Evolutionary conservation across 2,329 filamentous ascomycete genomes (phyloP), one percentile per base, ranked within the genome.

Genomic region (Xylaria digitata): DNA sequence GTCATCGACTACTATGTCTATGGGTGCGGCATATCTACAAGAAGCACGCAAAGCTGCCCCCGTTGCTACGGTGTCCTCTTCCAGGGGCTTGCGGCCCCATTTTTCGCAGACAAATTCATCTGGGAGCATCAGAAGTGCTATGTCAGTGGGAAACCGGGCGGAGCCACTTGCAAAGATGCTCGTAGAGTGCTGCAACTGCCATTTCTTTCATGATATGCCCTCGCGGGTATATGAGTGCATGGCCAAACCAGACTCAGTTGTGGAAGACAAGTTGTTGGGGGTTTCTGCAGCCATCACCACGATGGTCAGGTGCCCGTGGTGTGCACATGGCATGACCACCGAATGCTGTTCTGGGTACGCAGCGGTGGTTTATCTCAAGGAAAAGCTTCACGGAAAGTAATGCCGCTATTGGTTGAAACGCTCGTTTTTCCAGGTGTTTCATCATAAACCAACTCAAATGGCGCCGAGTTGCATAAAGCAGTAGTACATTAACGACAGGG

Each of bases 261-360:
- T 89, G 13, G 82, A 83, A 60, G 84, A 86, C 55, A 81, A 81
- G 61, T 77, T 79, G 34, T 77, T 84, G 6, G 86, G 86, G 0
- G 86, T 88, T 49, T 83, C 83, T 48, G 87, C 87, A 0, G 80
- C 84, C 6, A 83, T 89, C 50, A 87, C 84, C 8, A 89, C 88
- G 70, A 86, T 84, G 74, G 86, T 91, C 30, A 87, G 85, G 70
- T 92, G 90, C 75, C 89, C 89, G 8, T 92, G 90, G 90, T 93
- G 90, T 76, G 82, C 82, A 49, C 90, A 93, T 79, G 85, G 86
- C 56, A 92, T 93, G 90, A 89, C 83, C 70, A 89, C 85, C 15
- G 81, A 79, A 65, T 93, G 90, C 78, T 93, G 90, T 75, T 85
- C 89, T 11, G 90, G 89, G 7, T 90, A 90, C 79, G 87, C 88